Percentiles rank a stretch among this genome's conserved stretches.
These are phyloP conservation scores for Fomitopsis palustris DNA, from an alignment of 1,284 basidiomycete genomes.

Conservation along the genomic window DNA sequence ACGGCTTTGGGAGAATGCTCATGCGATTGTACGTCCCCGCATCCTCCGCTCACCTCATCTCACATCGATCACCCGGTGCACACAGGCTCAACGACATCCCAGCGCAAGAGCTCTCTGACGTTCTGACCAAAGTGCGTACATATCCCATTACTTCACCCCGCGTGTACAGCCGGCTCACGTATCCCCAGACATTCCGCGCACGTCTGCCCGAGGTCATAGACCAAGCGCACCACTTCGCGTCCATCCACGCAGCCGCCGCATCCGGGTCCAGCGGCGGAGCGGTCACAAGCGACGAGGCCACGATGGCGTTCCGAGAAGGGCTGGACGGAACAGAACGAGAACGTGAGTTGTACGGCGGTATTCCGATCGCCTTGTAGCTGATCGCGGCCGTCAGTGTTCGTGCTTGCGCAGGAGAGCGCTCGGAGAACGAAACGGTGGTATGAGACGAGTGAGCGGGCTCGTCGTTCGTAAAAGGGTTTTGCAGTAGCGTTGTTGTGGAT, in stretches of 20 bases:
- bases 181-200: slow-evolving; percentile 67
- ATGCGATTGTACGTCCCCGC: slow-evolving; percentile 58
- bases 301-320: slow-evolving; percentile 82
- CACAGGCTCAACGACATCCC: slow-evolving; percentile 68
- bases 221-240: slow-evolving; percentile 87
- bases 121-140: slow-evolving; percentile 59
- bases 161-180: background rate
- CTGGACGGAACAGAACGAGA: slow-evolving; percentile 87
- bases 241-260: slow-evolving; percentile 52
- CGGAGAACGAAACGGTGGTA: slow-evolving; percentile 80
- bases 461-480: slow-evolving; percentile 32
- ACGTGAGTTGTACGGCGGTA: slow-evolving; percentile 45
- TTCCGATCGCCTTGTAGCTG: background rate
- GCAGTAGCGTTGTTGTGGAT: background rate
- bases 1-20: slow-evolving; percentile 81
- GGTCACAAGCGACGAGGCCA: slow-evolving; percentile 49
- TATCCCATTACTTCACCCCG: background rate
- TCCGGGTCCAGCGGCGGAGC: slow-evolving; percentile 33
- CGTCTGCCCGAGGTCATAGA: slow-evolving; percentile 83
- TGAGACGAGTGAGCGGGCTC: slow-evolving; percentile 60
- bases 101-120: slow-evolving; percentile 62
- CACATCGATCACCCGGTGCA: background rate
- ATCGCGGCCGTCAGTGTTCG: slow-evolving; percentile 61
- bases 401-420: slow-evolving; percentile 77
- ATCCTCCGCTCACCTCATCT: background rate